Conservation (phyloP, 805 yeast genomes). For the Candida michaelii region DNA sequence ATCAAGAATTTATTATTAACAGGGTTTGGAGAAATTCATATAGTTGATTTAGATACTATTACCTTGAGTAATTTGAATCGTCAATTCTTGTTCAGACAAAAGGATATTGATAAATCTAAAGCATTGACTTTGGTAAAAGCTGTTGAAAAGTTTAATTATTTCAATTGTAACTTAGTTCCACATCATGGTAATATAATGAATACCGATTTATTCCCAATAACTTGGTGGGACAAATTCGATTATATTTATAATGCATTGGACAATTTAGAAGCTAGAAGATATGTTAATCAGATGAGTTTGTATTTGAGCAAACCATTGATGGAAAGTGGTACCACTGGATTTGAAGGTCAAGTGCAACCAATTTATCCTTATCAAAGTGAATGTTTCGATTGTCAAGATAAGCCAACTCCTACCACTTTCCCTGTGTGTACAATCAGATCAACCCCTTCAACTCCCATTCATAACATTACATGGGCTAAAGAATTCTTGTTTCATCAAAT, state of each 20-base stretch:
- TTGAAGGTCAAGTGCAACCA: slow-evolving; percentile 91
- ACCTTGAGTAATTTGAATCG: slow-evolving; percentile 90
- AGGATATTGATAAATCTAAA: slow-evolving; percentile 87
- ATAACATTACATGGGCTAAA: slow-evolving; percentile 97
- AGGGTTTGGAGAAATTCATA: slow-evolving; percentile 83
- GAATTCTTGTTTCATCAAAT: slow-evolving; percentile 81
- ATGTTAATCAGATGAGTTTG: slow-evolving; percentile 81
- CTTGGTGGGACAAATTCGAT: slow-evolving; percentile 74
- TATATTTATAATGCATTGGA: slow-evolving; percentile 90
- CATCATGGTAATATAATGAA: slow-evolving; percentile 90
- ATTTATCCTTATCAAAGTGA: slow-evolving; percentile 80
- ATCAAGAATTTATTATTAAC: slow-evolving; percentile 75
- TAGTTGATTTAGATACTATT: slow-evolving; percentile 94
- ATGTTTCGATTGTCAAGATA: slow-evolving; percentile 89
- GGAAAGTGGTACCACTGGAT: slow-evolving; percentile 96
- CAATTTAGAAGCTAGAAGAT: slow-evolving; percentile 86
- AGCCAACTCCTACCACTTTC: slow-evolving; percentile 84
- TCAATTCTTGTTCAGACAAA: slow-evolving; percentile 85
- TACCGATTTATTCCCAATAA: slow-evolving; percentile 61
- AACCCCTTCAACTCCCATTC: slow-evolving; percentile 95
- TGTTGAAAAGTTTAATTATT: slow-evolving; percentile 67
- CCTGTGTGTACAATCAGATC: slow-evolving; percentile 97
- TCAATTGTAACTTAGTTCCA: slow-evolving; percentile 62
- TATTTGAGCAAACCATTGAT: slow-evolving; percentile 73
- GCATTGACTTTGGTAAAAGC: slow-evolving; percentile 82